Evolutionary conservation across 495 filamentous ascomycete genomes (phyloP), one percentile per base, ranked within the genome.

Genomic region (Annulohypoxylon moriforme): DNA sequence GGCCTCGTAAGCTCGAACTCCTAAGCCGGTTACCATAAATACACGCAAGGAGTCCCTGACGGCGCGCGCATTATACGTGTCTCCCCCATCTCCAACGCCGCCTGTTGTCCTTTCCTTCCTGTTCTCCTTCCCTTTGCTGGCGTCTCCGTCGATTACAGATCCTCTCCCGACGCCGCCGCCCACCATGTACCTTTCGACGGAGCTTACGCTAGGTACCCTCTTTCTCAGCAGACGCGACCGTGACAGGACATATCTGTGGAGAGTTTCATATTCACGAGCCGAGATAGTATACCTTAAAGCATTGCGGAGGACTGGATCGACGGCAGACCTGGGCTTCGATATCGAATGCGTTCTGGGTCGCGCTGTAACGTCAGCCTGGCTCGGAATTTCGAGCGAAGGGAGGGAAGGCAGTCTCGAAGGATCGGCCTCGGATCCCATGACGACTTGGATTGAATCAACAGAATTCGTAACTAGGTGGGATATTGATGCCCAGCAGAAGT

Each of bases 201-300:
- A 74, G 31, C 79, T 82, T 9, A 85, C 81, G 31, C 79, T 85
- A 10, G 90, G 91, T 11, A 91, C 83, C 40, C 87, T 87, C 73
- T 81, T 86, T 68, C 88, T 86, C 4, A 93, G 75, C n/a, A 82
- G 67, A 31, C 82, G 83, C 62, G 90, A 88, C 38, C 90, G 89
- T 68, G 90, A 92, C 60, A 91, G 85, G 34, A 93, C 86, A 71
- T 92, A 91, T 75, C 89, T 89, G 79, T 97, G 92, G 22, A 97
- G 87, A 2, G 89, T 83, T 68, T 91, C 87, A 80, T 97, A 97
- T 76, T 97, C 94, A 78, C 90, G 89, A 49, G 91, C 89, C 79
- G 91, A 94, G 49, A 97, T 87, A 63, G 90, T 93, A 79, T 96
- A 91, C 69, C 93, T 89, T 59, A 97, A 85, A 42, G 92, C 89